Conservation (phyloP, 768 basidiomycete species). For the Phlegmacium glaucopus region DNA sequence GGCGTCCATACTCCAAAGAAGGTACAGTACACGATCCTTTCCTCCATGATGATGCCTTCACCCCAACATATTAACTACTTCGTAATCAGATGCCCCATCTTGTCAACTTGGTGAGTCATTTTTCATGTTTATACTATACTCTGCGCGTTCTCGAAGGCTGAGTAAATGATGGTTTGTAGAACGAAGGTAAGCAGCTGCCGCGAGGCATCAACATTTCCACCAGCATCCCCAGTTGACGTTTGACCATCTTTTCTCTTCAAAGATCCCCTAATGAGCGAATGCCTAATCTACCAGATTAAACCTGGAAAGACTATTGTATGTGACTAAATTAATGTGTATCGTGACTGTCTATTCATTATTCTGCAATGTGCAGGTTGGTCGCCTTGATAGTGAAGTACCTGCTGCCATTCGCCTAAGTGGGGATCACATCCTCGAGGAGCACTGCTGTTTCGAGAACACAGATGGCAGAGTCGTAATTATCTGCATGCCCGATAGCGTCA, state of each 20-base stretch:
- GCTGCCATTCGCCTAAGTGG: constrained; percentile 93
- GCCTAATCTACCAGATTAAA: constrained; percentile 90
- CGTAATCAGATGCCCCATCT: constrained; percentile 80
- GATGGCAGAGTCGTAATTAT: constrained; percentile 84
- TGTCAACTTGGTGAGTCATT: constrained; percentile 77
- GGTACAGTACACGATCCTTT: constrained; percentile 43
- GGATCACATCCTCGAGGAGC: constrained; percentile 86
- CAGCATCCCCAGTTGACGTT: constrained; percentile 12
- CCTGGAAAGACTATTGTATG: constrained; percentile 73
- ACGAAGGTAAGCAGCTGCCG: constrained; percentile 54
- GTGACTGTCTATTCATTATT: constrained; percentile 1
- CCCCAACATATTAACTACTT: constrained; percentile 6
- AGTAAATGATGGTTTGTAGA: constrained; percentile 36
- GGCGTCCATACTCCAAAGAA: constrained; percentile 98
- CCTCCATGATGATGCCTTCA: neutral
- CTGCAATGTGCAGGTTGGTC: constrained; percentile 61
- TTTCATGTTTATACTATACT: constrained; percentile 7
- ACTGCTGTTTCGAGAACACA: constrained; percentile 86
- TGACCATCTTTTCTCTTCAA: constrained; percentile 4
- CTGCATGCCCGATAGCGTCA: constrained; percentile 76
- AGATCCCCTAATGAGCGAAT: constrained; percentile 98
- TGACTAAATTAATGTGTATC: constrained; percentile 7
- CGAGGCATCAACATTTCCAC: constrained; percentile 5
- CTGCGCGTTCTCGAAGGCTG: constrained; percentile 14
- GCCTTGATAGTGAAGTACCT: constrained; percentile 74